Conservation (phyloP, 768 basidiomycete genomes). For the Tricholoma matsutake region DNA sequence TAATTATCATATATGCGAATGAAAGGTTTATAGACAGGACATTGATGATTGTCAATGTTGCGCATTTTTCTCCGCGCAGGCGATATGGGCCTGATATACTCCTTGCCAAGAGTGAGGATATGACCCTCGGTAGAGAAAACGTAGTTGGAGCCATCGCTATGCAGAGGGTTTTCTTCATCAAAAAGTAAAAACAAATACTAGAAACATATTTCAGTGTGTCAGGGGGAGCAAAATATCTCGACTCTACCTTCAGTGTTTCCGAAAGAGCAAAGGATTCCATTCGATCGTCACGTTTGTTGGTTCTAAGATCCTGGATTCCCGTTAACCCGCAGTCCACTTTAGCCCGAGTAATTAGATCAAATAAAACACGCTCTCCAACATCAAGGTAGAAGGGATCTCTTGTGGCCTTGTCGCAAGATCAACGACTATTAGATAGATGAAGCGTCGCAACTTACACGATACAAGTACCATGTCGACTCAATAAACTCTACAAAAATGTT, state of each 20-base stretch:
- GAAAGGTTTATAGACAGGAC: conserved; percentile 63
- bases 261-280: conserved; percentile 98
- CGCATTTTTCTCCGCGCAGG: conserved; percentile 57
- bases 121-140: conserved; percentile 98
- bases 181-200: conserved; percentile 94
- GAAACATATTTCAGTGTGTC: background rate
- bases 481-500: conserved; percentile 68
- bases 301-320: conserved; percentile 75
- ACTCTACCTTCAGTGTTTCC: conserved; percentile 80
- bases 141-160: conserved; percentile 77
- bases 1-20: conserved; percentile 29
- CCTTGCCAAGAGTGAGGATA: conserved; percentile 60
- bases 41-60: conserved; percentile 64
- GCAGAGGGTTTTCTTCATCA: conserved; percentile 76
- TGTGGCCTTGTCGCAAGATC: conserved; percentile 65
- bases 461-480: conserved; percentile 96
- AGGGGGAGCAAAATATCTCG: background rate
- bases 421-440: conserved; percentile 5
- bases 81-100: conserved; percentile 57
- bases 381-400: conserved; percentile 90
- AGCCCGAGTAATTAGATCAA: conserved; percentile 69
- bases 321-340: conserved; percentile 87
- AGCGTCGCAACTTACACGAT: conserved; percentile 53
- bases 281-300: conserved; percentile 79
- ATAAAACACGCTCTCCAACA: conserved; percentile 80